phyloP scores from a whole-genome alignment of 371 early-diverging fungal genomes.

The Mortierella sp. region DNA sequence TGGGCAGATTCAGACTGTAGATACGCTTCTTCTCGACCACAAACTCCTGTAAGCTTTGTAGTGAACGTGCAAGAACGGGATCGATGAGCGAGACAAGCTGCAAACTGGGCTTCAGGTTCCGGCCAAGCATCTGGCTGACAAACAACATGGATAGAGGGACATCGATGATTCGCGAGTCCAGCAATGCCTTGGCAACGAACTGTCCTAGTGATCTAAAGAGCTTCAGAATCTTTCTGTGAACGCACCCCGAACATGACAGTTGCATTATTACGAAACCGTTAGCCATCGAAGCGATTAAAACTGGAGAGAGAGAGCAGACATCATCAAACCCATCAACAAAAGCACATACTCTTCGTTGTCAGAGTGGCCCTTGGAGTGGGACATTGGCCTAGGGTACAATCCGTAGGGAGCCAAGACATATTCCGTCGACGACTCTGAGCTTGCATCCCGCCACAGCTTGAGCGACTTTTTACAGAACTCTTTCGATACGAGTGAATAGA shows the following conservation, averaged over 20 bases:
- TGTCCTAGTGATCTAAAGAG: constrained; percentile 80
- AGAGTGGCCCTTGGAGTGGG: constrained; percentile 32
- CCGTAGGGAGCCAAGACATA: constrained; percentile 65
- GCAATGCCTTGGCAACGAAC: constrained; percentile 89
- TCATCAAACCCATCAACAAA: neutral
- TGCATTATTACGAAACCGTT: neutral
- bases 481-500: constrained; percentile 83
- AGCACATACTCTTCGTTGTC: constrained; percentile 49
- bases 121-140: constrained; percentile 71
- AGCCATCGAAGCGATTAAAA: too few relatives aligned
- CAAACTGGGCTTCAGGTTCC: constrained; percentile 39
- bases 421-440: constrained; percentile 32
- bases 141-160: constrained; percentile 83
- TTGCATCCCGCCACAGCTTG: constrained; percentile 72
- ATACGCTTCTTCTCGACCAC: constrained; percentile 62
- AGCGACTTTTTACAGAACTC: constrained; percentile 73
- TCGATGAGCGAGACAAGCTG: constrained; percentile 69
- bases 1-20: constrained; percentile 60
- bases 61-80: constrained; percentile 73
- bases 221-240: constrained; percentile 57
- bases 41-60: constrained; percentile 70
- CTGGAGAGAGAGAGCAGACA: neutral
- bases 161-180: constrained; percentile 90
- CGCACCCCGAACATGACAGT: neutral
- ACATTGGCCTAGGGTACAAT: constrained; percentile 79